Evolutionary conservation across 2,329 filamentous ascomycete genomes (phyloP).

Genomic region (Xylaria sp.): DNA sequence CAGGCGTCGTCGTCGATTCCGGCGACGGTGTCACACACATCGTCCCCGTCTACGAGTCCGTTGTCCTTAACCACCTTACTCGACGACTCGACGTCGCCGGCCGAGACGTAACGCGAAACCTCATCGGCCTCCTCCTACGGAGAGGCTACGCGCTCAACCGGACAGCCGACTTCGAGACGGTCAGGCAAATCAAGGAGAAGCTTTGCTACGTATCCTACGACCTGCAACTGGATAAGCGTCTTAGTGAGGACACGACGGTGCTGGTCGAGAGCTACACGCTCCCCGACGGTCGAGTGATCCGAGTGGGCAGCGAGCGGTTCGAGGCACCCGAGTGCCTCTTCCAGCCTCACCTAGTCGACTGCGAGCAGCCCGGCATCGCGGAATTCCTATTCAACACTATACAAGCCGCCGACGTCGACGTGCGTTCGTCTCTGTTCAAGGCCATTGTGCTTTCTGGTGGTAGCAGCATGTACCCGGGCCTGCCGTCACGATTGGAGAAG

Average conservation of each 20-base stretch:
- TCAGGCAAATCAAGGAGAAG: conserved; percentile 99
- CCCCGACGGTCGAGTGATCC: conserved; percentile 92
- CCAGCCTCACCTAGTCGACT: conserved; percentile 96
- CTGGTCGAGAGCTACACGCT: conserved; percentile 97
- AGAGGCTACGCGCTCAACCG: conserved; percentile 96
- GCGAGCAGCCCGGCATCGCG: conserved; percentile 93
- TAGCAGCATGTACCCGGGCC: conserved; percentile 97
- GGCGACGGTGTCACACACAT: conserved; percentile 99
- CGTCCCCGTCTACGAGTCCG: conserved; percentile 97
- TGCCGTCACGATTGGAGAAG: conserved; percentile 94
- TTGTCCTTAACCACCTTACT: conserved; percentile 95
- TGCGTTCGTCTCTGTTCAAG: conserved; percentile 92
- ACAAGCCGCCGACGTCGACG: conserved; percentile 92
- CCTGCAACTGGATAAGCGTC: conserved; percentile 89
- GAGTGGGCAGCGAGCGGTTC: conserved; percentile 95
- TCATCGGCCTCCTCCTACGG: conserved; percentile 91
- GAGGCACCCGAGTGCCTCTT: conserved; percentile 98
- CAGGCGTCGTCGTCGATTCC: conserved; percentile 97
- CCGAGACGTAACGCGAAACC: conserved; percentile 95
- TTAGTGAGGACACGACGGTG: conserved; percentile 96
- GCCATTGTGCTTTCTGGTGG: conserved; percentile 95
- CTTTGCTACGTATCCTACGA: conserved; percentile 99
- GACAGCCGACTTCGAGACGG: conserved; percentile 98
- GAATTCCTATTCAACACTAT: conserved; percentile 99
- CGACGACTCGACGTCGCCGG: conserved; percentile 92